phyloP scores from a whole-genome alignment of 495 filamentous ascomycete species.

The Delitschia confertaspora region DNA sequence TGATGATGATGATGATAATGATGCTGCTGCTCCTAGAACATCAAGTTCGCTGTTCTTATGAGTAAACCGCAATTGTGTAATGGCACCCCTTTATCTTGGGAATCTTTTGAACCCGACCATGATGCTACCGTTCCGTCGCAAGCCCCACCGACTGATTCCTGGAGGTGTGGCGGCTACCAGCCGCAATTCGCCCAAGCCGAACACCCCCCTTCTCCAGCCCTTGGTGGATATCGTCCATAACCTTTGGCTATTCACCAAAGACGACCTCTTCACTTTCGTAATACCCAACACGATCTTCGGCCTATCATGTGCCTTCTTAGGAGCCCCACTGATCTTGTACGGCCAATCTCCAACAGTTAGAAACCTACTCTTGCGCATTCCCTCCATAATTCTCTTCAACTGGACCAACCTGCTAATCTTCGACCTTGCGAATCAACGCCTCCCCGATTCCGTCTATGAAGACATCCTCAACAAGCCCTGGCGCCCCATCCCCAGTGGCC shows the following conservation, averaged over 20 bases:
- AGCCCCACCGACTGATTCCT: no score
- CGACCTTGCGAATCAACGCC: constrained; percentile 44
- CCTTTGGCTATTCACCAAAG: constrained; percentile 18
- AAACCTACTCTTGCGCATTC: background rate
- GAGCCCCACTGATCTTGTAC: background rate
- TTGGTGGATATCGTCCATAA: no score
- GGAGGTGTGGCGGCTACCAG: no score
- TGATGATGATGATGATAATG: no score
- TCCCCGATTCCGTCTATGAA: constrained; percentile 40
- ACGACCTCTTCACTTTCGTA: constrained; percentile 12
- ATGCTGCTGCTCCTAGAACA: no score
- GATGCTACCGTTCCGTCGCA: no score
- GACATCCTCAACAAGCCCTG: constrained; percentile 52
- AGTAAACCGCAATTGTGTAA: no score
- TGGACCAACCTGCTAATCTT: constrained; percentile 39
- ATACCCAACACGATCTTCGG: constrained; percentile 18
- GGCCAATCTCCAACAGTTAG: background rate
- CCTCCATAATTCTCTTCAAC: constrained; percentile 18
- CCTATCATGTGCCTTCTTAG: constrained; percentile 5
- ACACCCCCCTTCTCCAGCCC: no score
- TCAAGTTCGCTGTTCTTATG: no score
- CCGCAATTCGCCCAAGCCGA: no score
- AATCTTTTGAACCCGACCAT: no score
- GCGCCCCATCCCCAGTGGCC: constrained; percentile 43
- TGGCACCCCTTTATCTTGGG: no score